A percentile compares a stretch with the other conserved stretches of the same genome.
phyloP scores from a whole-genome alignment of 2,329 filamentous ascomycete genomes.

The Colletotrichum incanum region DNA sequence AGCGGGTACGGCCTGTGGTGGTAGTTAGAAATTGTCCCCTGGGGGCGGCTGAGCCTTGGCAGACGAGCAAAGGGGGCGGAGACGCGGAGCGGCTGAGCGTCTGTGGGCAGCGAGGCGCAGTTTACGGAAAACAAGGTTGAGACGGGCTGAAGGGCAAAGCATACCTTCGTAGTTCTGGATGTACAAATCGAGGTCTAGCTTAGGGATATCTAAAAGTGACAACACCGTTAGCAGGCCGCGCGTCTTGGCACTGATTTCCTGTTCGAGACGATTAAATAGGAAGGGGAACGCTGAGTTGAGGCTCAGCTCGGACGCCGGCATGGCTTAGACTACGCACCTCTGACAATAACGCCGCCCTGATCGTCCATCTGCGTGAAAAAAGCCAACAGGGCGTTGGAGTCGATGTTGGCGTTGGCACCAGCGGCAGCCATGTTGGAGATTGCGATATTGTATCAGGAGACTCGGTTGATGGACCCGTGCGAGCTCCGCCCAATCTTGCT shows the following conservation, averaged over 20 bases:
- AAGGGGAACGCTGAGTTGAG: constrained; percentile 25
- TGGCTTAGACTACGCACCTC: constrained; percentile 54
- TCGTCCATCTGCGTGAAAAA: constrained; percentile 65
- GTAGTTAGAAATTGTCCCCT: constrained; percentile 18
- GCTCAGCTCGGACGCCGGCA: constrained; percentile 23
- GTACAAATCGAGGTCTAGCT: constrained; percentile 93
- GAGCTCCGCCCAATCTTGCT: constrained; percentile 26
- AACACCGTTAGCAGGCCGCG: constrained; percentile 38
- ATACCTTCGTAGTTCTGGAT: constrained; percentile 89
- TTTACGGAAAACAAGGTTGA: constrained; percentile 34
- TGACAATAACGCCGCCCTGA: constrained; percentile 63
- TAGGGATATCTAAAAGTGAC: constrained; percentile 65
- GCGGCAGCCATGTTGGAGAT: constrained; percentile 56
- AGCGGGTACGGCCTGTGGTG: constrained; percentile 80
- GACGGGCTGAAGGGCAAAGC: constrained; percentile 43
- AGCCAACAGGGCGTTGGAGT: constrained; percentile 49
- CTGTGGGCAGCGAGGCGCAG: constrained; percentile 29
- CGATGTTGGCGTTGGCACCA: constrained; percentile 38
- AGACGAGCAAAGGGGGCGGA: constrained; percentile 30
- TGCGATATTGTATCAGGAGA: constrained; percentile 28
- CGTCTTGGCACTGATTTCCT: constrained; percentile 39
- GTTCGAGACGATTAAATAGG: constrained; percentile 13
- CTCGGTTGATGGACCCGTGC: constrained; percentile 19
- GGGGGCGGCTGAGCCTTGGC: constrained; percentile 32
- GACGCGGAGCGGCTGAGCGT: constrained; percentile 34